Evolutionary conservation across 768 basidiomycete genomes (phyloP), one percentile per base, ranked within the genome.

Genomic region (Chalciporus chontae): DNA sequence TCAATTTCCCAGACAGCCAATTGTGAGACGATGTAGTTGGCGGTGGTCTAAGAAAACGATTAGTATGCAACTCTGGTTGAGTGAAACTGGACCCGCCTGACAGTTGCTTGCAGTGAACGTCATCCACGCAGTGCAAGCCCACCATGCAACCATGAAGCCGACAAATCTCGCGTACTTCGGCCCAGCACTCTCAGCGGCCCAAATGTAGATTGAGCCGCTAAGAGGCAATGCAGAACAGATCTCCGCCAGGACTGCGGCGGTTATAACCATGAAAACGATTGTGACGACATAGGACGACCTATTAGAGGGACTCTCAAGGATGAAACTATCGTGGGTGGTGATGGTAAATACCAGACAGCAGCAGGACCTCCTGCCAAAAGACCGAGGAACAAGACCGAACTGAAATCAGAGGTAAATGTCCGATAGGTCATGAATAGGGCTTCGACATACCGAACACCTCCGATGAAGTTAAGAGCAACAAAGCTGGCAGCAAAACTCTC

Each of bases 111-210:
- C 93, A 36, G 83, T 77, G 58, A 94, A 95, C 0, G 93, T 94
- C 80, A 92, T 92, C 93, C 93, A 95, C n/a, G 92, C 93, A 1
- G 91, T 93, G 50, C 84, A 85, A 13, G 89, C 76, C 92, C 92
- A 95, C 87, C 89, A 95, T 26, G 92, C 92, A 14, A 94, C 92
- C 48, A 91, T 67, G 70, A 94, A 92, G 1, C 90, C 92, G 55
- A 91, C 80, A 68, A 94, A 87, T 31, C 93, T 78, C 3, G 84
- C 90, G 59, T 90, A 84, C 57, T 89, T 90, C 5, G 84, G 84
- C 2, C 93, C 93, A 5, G 90, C 93, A 60, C 90, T 91, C 63
- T 92, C 92, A 15, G 91, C 92, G 0, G 91, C 89, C 93, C 93
- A 95, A 43, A 93, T 84, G 67, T 94, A 95, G 65, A 96, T 94